A percentile compares a stretch with the other conserved stretches of the same genome.
Evolutionary conservation across 441 rosid genomes (phyloP).

Genomic region (Pelargonium cotyledonis): DNA sequence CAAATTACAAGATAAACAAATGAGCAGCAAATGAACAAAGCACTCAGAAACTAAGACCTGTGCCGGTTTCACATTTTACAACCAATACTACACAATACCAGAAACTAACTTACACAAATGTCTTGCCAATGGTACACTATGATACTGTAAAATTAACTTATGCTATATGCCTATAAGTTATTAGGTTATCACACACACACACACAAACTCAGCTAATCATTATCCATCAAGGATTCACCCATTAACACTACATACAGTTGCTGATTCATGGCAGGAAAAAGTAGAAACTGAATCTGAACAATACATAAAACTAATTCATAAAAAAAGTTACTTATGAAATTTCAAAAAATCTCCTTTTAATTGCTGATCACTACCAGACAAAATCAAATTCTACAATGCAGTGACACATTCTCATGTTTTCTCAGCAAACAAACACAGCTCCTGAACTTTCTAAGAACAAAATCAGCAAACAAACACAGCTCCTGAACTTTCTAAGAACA

Average conservation of each 20-base stretch:
- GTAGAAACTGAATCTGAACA: too few species aligned
- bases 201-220: too few species aligned
- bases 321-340: too few species aligned
- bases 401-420: too few species aligned
- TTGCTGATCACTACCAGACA: too few species aligned
- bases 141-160: neutral
- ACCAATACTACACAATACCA: neutral
- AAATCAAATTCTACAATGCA: too few species aligned
- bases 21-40: neutral
- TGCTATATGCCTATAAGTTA: neutral
- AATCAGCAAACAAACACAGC: neutral
- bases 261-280: too few species aligned
- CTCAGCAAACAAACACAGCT: neutral
- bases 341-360: too few species aligned
- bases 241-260: too few species aligned
- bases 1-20: slow-evolving; percentile 3
- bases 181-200: too few species aligned
- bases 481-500: neutral
- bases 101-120: neutral
- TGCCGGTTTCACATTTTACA: neutral
- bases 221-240: too few species aligned
- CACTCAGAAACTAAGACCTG: neutral
- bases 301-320: too few species aligned
- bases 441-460: neutral
- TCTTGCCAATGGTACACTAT: neutral